Percentiles rank a stretch among this genome's conserved stretches.
phyloP scores from a whole-genome alignment of 2,329 filamentous ascomycete genomes.

The Endoconidiophora polonica region DNA sequence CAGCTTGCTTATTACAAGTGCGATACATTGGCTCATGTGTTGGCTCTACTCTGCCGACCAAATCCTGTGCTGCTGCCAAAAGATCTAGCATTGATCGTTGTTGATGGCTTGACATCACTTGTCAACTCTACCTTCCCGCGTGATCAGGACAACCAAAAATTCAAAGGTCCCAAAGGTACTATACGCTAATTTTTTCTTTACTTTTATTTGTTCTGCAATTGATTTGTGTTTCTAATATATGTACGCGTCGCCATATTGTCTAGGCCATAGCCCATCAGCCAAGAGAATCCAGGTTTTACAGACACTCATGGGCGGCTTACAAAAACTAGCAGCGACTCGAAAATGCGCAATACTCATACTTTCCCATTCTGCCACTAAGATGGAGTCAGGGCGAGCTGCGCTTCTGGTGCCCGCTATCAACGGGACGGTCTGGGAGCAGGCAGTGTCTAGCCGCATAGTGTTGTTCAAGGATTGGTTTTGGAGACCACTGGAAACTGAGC shows the following conservation, averaged over 20 bases:
- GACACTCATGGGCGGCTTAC: constrained; percentile 50
- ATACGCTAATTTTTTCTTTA: no score
- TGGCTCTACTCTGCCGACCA: constrained; percentile 59
- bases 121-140: constrained; percentile 64
- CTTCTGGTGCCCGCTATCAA: constrained; percentile 60
- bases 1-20: constrained; percentile 33
- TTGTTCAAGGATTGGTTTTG: constrained; percentile 64
- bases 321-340: constrained; percentile 57
- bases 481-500: constrained; percentile 16
- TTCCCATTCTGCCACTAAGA: constrained; percentile 68
- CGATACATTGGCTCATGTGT: constrained; percentile 50
- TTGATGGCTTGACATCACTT: constrained; percentile 63
- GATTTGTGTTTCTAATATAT: background rate
- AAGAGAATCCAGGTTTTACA: constrained; percentile 38
- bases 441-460: constrained; percentile 54
- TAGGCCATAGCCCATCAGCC: constrained; percentile 17
- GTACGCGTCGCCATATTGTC: background rate
- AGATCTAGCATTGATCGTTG: constrained; percentile 50
- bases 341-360: constrained; percentile 59
- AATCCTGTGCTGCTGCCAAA: constrained; percentile 43
- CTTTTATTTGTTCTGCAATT: background rate
- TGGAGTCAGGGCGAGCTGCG: constrained; percentile 49
- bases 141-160: constrained; percentile 24
- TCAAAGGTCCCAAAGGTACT: constrained; percentile 26
- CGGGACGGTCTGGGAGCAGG: constrained; percentile 64